Evolutionary conservation across 805 yeast genomes (phyloP).

Genomic region (Sungouiozyma ichnusensis): DNA sequence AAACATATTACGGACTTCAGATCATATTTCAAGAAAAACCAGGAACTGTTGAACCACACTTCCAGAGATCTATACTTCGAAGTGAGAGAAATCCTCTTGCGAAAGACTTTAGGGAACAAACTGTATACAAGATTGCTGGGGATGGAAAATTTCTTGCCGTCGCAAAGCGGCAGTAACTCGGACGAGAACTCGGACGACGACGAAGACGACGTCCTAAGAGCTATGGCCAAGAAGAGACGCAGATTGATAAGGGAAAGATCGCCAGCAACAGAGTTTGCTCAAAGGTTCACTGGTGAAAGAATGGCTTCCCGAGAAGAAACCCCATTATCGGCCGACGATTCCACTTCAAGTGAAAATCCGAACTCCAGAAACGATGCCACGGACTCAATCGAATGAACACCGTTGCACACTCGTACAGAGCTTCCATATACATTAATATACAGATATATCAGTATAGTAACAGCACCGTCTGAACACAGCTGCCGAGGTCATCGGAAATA

Average conservation of each 20-base stretch:
- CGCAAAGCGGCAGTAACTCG: not conserved
- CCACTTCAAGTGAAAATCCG: too few relatives aligned
- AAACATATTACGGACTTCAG: conserved; percentile 84
- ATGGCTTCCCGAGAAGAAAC: conserved; percentile 6
- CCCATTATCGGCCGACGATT: not conserved
- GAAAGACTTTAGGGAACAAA: conserved; percentile 27
- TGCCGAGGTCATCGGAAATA: too few relatives aligned
- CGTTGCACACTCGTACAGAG: too few relatives aligned
- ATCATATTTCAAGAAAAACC: conserved; percentile 72
- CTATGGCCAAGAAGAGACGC: conserved; percentile 4
- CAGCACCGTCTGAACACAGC: too few relatives aligned
- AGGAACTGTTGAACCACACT: conserved; percentile 53
- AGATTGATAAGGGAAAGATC: conserved; percentile 19
- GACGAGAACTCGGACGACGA: conserved; percentile 25
- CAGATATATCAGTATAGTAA: too few relatives aligned
- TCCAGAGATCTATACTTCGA: conserved; percentile 80
- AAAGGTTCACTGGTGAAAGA: conserved; percentile 17
- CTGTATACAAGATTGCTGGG: conserved; percentile 24
- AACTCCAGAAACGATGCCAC: too few relatives aligned
- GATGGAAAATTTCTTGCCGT: not conserved
- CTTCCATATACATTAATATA: too few relatives aligned
- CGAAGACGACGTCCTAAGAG: conserved; percentile 12
- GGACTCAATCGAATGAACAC: too few relatives aligned
- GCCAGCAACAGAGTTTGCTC: conserved; percentile 28
- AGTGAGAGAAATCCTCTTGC: conserved; percentile 55